Conservation (phyloP, 371 early-diverging fungal genomes). For the Cokeromyces recurvatus region DNA sequence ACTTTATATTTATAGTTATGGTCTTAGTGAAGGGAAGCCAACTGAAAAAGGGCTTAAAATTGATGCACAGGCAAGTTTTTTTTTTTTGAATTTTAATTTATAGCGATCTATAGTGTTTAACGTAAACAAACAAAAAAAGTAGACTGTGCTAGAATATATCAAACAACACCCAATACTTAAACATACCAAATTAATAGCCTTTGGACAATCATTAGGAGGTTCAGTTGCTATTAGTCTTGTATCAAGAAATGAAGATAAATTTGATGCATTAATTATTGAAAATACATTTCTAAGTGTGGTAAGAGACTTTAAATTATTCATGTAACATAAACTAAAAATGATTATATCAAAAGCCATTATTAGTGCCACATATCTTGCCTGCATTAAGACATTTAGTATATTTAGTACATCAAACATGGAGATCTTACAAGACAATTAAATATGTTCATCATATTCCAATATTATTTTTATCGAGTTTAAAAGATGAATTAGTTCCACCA, state of each 20-base stretch:
- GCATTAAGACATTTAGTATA: conserved; percentile 65
- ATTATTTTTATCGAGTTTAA: conserved; percentile 75
- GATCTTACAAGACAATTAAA: conserved; percentile 70
- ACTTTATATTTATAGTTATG: too few relatives aligned
- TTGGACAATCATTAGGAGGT: conserved; percentile 95
- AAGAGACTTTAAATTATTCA: conserved; percentile 16
- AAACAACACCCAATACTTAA: conserved; percentile 63
- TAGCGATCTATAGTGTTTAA: too few relatives aligned
- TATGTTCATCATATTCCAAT: conserved; percentile 68
- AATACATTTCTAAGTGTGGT: conserved; percentile 92
- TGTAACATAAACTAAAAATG: not conserved
- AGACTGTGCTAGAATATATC: conserved; percentile 84
- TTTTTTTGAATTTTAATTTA: too few relatives aligned
- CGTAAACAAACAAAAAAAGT: too few relatives aligned
- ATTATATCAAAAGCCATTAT: conserved; percentile 54
- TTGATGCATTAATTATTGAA: conserved; percentile 85
- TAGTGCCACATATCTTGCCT: conserved; percentile 86
- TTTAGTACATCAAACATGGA: conserved; percentile 87
- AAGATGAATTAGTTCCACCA: conserved; percentile 88
- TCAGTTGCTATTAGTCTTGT: conserved; percentile 90
- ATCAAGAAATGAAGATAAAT: conserved; percentile 63
- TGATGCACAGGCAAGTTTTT: conserved; percentile 73
- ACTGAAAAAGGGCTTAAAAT: conserved; percentile 83
- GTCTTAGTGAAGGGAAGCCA: conserved; percentile 80
- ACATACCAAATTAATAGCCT: conserved; percentile 76